phyloP scores from a whole-genome alignment of 306 rosid genomes.

The Medicago truncatula region DNA sequence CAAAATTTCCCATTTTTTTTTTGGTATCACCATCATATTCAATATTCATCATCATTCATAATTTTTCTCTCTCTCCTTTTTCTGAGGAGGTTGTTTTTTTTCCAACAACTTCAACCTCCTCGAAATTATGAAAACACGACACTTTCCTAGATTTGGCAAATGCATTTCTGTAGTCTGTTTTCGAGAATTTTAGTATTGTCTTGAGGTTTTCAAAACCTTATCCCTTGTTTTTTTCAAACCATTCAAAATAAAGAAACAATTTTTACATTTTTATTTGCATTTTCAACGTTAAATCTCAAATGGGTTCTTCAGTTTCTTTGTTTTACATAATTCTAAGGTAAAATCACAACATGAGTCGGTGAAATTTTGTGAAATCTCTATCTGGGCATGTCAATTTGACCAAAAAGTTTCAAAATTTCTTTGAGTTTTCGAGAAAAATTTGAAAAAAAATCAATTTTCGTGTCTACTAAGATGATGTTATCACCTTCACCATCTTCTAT shows the following conservation, averaged over 20 bases:
- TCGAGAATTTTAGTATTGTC: constrained; percentile 19
- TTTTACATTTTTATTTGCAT: background rate
- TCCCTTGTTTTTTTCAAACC: background rate
- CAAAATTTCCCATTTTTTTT: constrained; percentile 10
- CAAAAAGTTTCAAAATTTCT: constrained; percentile 30
- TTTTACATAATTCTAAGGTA: background rate
- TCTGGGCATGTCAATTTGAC: constrained; percentile 41
- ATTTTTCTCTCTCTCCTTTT: constrained; percentile 27
- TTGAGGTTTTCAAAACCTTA: constrained; percentile 33
- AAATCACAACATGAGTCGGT: constrained; percentile 15
- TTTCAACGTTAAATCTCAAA: constrained; percentile 33
- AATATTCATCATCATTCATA: background rate
- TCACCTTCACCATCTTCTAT: constrained; percentile 65
- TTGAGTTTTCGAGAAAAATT: constrained; percentile 12
- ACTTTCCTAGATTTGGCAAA: constrained; percentile 51
- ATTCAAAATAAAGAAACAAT: background rate
- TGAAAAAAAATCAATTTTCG: background rate
- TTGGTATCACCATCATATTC: background rate
- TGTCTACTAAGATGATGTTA: constrained; percentile 59
- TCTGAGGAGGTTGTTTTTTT: constrained; percentile 61
- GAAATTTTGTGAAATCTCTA: constrained; percentile 41
- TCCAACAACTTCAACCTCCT: constrained; percentile 58
- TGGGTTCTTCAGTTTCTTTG: constrained; percentile 25
- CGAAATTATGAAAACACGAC: constrained; percentile 36
- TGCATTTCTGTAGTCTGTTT: constrained; percentile 51